Base-by-base conservation (phyloP, 78 protist genomes). In the Cavenderia fasciculata region DNA sequence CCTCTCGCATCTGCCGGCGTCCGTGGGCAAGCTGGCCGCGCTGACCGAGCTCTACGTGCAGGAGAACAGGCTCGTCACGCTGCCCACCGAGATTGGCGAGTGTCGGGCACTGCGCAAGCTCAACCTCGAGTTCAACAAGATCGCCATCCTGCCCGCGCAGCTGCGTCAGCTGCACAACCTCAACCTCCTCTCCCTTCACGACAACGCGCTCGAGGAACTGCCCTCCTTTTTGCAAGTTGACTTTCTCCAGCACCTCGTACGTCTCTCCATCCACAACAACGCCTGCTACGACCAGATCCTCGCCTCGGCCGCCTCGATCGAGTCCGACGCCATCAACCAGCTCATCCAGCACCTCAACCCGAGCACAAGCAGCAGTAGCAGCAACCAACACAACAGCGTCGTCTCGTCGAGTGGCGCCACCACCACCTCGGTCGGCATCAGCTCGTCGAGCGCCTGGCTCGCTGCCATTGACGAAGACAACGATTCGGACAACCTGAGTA, bases 241-340 rank as follows among this genome's bases (percentile, higher is more conserved):
- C 0, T 82, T 82, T 47, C 33, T 59, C 19, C 66, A 65, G 19
- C 90, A 82, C 73, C 25, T 68, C 34, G 61, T 82, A 21, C 51
- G 90, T 27, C 43, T 82, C 10, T 68, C 90, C 27, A 49, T 82
- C 41, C 90, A 82, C 47, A 56, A 52, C 38, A 82, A 82, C 41
- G 41, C 69, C 21, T 82, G 65, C 70, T 63, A 38, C 38, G 72
- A 63, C 47, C 12, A 7, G 8, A 63, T 63, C 2, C 54, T 4
- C 21, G 5, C 43, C 31, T 29, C 43, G 49, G n/a, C 49, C 10
- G n/a, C 72, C 2, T n/a, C n/a, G n/a, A n/a, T n/a, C 14, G 27
- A 12, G 14, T 14, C 12, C 54, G 72, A 63, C n/a, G 72, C 72
- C 44, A 16, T 63, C 4, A 43, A 63, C 3, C 18, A 38, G 10